phyloP scores from a whole-genome alignment of 345 rosid genomes.

The Brassica juncea region DNA sequence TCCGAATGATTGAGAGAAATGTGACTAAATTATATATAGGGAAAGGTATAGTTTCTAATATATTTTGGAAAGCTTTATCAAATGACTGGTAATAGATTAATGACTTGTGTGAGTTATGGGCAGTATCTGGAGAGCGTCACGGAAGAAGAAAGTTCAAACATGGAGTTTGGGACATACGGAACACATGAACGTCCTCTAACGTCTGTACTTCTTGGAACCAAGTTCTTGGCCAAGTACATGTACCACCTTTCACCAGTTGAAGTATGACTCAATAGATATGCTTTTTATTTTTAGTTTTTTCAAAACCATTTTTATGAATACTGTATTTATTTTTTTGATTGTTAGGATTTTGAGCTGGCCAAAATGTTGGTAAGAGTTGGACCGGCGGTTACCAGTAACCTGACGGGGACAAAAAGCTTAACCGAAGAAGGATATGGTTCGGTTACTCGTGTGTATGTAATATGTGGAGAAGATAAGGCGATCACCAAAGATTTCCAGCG shows the following conservation, averaged over 20 bases:
- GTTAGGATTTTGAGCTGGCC: conserved; percentile 45
- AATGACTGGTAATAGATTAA: not conserved
- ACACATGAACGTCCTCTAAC: conserved; percentile 24
- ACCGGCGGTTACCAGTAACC: conserved; percentile 36
- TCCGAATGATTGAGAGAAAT: too few relatives aligned
- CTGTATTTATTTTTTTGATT: not conserved
- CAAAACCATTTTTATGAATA: not conserved
- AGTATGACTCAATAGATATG: conserved; percentile 3
- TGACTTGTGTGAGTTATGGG: not conserved
- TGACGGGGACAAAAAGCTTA: conserved; percentile 32
- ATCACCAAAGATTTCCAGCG: conserved; percentile 30
- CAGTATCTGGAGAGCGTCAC: not conserved
- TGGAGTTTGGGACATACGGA: conserved; percentile 16
- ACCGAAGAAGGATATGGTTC: conserved; percentile 44
- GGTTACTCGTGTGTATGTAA: conserved; percentile 37
- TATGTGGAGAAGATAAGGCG: conserved; percentile 39
- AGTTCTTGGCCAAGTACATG: conserved; percentile 23
- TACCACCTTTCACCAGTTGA: conserved; percentile 32
- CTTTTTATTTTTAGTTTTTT: not conserved
- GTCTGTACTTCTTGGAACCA: not conserved
- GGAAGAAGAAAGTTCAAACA: conserved; percentile 19
- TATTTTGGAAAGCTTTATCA: not conserved
- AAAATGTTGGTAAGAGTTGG: conserved; percentile 41
- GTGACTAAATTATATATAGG: too few relatives aligned
- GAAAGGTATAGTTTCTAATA: not conserved